Percentiles rank a stretch among this genome's conserved stretches.
Evolutionary conservation across 352 stramenopile genomes (phyloP).

Genomic region (Phytophthora nicotianae): DNA sequence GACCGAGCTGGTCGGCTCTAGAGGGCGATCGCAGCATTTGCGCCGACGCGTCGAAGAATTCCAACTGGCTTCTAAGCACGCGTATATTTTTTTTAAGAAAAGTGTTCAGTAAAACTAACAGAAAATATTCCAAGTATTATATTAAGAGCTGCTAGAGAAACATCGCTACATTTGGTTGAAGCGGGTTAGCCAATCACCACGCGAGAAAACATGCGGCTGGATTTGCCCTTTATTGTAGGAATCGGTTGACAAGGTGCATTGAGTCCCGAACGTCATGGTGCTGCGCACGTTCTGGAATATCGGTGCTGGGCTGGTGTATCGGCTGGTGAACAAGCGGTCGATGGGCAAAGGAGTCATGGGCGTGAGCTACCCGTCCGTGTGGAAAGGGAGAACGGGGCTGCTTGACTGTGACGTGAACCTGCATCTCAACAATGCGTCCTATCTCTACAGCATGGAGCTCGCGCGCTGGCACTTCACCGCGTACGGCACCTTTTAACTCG

Average conservation of each 20-base stretch:
- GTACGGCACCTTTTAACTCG: constrained; percentile 31
- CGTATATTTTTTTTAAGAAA: too few relatives aligned
- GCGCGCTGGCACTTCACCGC: constrained; percentile 82
- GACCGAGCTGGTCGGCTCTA: background rate
- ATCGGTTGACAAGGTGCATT: constrained; percentile 3
- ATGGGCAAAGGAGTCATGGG: constrained; percentile 58
- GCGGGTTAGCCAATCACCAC: constrained; percentile 16
- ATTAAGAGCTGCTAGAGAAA: background rate
- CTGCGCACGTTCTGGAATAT: constrained; percentile 78
- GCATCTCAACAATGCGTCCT: constrained; percentile 87
- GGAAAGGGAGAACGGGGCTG: constrained; percentile 63
- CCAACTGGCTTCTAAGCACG: background rate
- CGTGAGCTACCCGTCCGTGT: constrained; percentile 70
- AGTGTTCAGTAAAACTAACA: too few relatives aligned
- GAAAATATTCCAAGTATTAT: too few relatives aligned
- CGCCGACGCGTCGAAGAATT: background rate
- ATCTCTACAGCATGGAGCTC: constrained; percentile 86
- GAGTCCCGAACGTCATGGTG: constrained; percentile 44
- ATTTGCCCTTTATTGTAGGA: background rate
- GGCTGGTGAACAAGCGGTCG: constrained; percentile 55
- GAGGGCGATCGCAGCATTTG: constrained; percentile 9
- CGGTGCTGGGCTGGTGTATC: constrained; percentile 56
- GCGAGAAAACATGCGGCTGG: constrained; percentile 11
- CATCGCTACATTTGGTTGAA: constrained; percentile 31
- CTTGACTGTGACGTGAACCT: constrained; percentile 88